phyloP scores from a whole-genome alignment of 2,329 filamentous ascomycete genomes.

The Epichloe sp. region DNA sequence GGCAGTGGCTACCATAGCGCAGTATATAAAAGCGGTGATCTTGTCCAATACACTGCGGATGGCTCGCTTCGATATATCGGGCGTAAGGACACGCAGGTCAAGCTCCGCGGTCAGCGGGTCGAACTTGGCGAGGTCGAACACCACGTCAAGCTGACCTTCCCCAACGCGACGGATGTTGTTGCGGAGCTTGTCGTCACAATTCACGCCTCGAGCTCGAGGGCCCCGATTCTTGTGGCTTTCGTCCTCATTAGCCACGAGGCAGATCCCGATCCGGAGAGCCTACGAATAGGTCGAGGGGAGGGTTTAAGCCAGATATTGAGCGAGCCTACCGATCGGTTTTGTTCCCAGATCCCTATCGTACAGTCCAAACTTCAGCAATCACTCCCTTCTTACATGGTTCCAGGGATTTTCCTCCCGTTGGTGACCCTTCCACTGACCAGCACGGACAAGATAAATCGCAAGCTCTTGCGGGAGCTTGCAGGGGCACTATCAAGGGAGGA shows the following conservation, averaged over 20 bases:
- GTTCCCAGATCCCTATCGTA: background rate
- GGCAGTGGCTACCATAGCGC: too few species aligned
- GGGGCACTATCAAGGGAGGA: background rate
- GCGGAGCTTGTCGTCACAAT: background rate
- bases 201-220: background rate
- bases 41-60: background rate
- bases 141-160: background rate
- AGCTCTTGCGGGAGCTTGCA: background rate
- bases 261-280: too few species aligned
- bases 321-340: background rate
- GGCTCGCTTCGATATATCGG: background rate
- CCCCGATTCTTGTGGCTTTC: background rate
- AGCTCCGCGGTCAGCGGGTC: slow-evolving; percentile 2
- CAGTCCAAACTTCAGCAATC: background rate
- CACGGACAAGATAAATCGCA: background rate
- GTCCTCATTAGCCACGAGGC: background rate
- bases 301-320: background rate
- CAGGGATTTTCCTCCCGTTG: background rate
- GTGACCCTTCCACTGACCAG: background rate
- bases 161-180: background rate
- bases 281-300: too few species aligned
- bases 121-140: slow-evolving; percentile 4
- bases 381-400: slow-evolving; percentile 4
- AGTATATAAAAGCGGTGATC: slow-evolving; percentile 2
- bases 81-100: slow-evolving; percentile 1